A percentile compares a stretch with the other conserved stretches of the same genome.
Evolutionary conservation across 805 yeast species (phyloP).

Genomic region (Saccharomycopsis oosterbeekiorum): DNA sequence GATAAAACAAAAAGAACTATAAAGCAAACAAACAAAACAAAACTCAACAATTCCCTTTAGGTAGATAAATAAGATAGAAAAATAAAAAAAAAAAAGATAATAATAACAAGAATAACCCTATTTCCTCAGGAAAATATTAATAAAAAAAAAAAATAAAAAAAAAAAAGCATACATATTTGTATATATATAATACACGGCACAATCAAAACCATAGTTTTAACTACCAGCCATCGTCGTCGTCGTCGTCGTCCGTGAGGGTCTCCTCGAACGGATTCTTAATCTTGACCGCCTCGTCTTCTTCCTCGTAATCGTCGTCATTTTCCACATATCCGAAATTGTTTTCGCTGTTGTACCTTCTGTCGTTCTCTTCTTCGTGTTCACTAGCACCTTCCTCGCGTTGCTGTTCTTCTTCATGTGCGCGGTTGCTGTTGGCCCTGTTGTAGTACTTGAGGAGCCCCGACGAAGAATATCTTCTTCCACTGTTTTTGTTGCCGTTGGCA

Average conservation of each 20-base stretch:
- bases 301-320: not conserved
- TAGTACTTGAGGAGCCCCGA: constrained; percentile 16
- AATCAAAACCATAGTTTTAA: not conserved
- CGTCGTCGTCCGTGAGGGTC: not conserved
- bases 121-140: no score
- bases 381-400: not conserved
- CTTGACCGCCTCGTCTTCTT: not conserved
- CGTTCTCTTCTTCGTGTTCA: not conserved
- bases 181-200: not conserved
- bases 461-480: constrained; percentile 4
- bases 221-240: not conserved
- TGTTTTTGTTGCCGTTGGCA: not conserved
- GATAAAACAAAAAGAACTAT: no score
- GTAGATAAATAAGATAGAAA: no score
- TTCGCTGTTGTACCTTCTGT: not conserved
- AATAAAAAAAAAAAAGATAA: no score
- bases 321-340: not conserved
- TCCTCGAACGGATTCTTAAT: not conserved
- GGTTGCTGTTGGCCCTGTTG: constrained; percentile 4
- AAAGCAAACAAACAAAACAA: no score
- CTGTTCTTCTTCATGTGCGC: not conserved
- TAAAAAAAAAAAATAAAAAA: no score
- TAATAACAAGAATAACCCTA: no score
- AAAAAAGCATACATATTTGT: not conserved
- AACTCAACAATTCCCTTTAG: no score